phyloP scores from a whole-genome alignment of 1,284 basidiomycete genomes.

The Inonotus hispidus region DNA sequence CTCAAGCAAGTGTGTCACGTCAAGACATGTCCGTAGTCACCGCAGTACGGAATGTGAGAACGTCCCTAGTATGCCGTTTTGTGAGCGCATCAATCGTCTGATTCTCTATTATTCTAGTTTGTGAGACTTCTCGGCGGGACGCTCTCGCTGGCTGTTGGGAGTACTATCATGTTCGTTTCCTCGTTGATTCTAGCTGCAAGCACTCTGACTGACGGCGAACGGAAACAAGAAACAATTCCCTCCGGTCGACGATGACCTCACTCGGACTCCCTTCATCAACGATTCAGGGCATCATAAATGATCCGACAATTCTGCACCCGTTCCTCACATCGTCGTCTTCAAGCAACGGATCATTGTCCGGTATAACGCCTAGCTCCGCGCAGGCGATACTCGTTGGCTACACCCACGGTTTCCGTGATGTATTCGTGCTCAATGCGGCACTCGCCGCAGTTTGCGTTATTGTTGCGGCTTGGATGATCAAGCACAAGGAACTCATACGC shows the following conservation, averaged over 20 bases:
- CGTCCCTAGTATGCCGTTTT: not conserved
- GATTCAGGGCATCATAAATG: conserved; percentile 12
- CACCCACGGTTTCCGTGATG: conserved; percentile 27
- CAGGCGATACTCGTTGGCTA: conserved; percentile 26
- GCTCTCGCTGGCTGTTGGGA: conserved; percentile 14
- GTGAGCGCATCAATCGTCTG: not conserved
- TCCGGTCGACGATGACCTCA: conserved; percentile 10
- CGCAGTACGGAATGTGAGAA: conserved; percentile 15
- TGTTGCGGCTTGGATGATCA: conserved; percentile 25
- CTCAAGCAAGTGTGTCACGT: conserved; percentile 15
- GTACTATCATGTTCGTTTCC: conserved; percentile 15
- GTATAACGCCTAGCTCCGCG: not conserved
- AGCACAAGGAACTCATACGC: conserved; percentile 27
- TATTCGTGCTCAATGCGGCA: conserved; percentile 26
- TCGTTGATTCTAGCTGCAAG: not conserved
- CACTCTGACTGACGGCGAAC: not conserved
- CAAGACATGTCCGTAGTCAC: conserved; percentile 19
- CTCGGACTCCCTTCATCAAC: not conserved
- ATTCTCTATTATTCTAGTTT: not conserved
- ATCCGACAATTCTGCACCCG: conserved; percentile 5
- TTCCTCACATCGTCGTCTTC: not conserved
- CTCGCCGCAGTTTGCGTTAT: conserved; percentile 22
- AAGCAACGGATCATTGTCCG: not conserved
- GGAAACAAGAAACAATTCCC: conserved; percentile 5
- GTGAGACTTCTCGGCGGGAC: conserved; percentile 17